A percentile compares a stretch with the other conserved stretches of the same genome.
phyloP scores from a whole-genome alignment of 2,329 filamentous ascomycete species.

The Hypoxylon sp. region DNA sequence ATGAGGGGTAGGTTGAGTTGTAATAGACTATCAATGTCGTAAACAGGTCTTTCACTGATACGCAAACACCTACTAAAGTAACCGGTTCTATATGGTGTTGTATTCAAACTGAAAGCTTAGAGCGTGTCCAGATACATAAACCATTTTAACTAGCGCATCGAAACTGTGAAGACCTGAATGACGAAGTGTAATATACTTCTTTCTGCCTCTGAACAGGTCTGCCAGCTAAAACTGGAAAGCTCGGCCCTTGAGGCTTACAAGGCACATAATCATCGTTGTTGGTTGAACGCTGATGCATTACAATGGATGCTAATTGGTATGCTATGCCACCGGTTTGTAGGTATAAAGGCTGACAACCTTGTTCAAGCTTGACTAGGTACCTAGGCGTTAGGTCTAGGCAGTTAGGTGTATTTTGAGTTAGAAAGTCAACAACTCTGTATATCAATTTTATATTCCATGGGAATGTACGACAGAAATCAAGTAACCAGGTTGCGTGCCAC shows the following conservation, averaged over 20 bases:
- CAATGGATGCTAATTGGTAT: background rate
- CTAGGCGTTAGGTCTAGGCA: too few relatives aligned
- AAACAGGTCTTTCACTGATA: background rate
- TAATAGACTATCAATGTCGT: background rate
- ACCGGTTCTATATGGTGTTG: background rate
- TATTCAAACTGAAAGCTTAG: background rate
- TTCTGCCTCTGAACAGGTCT: background rate
- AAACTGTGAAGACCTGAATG: background rate
- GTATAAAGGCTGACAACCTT: too few relatives aligned
- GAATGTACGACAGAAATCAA: too few relatives aligned
- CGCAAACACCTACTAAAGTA: too few relatives aligned
- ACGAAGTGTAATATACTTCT: background rate
- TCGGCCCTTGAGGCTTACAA: background rate
- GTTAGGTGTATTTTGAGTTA: background rate
- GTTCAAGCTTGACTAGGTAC: too few relatives aligned
- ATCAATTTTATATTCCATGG: too few relatives aligned
- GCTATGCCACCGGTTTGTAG: too few relatives aligned
- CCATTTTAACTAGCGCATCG: background rate
- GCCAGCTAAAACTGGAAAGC: too few relatives aligned
- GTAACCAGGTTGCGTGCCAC: too few relatives aligned
- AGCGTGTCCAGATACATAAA: background rate
- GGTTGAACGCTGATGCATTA: background rate
- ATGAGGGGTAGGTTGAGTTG: background rate
- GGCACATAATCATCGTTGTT: background rate
- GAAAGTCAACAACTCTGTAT: too few relatives aligned